These are phyloP conservation scores for Lepidium sativum DNA, from an alignment of 345 rosid genomes.

Conservation along the genomic window DNA sequence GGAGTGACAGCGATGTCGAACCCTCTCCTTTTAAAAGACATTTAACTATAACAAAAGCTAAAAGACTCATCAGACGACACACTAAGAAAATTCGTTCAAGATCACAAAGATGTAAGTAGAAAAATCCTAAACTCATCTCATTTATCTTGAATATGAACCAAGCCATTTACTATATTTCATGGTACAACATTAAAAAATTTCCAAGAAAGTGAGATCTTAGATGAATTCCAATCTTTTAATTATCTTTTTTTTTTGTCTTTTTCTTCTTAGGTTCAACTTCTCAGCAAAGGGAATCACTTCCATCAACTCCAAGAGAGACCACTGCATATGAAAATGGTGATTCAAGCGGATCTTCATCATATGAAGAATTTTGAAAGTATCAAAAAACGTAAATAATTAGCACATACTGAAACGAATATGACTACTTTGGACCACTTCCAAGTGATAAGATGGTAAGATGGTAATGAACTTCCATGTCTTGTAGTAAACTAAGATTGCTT, in stretches of 20 bases:
- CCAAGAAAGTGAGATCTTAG: no score
- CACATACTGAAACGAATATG: no score
- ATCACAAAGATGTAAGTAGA: slow-evolving; percentile 58
- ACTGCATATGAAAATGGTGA: slow-evolving; percentile 62
- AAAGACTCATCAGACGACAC: slow-evolving; percentile 70
- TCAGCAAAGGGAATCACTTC: slow-evolving; percentile 60
- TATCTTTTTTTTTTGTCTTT: neutral
- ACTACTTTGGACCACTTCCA: no score
- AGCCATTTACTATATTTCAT: neutral
- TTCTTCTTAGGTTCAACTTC: slow-evolving; percentile 61
- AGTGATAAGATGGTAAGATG: no score
- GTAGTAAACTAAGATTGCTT: no score
- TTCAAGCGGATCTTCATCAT: slow-evolving; percentile 72
- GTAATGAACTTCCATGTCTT: no score
- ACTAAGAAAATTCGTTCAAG: slow-evolving; percentile 80
- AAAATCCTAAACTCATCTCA: neutral
- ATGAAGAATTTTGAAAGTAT: slow-evolving; percentile 66
- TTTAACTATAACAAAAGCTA: slow-evolving; percentile 86
- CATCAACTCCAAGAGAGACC: slow-evolving; percentile 67
- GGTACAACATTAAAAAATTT: rapidly evolving
- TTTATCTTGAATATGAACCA: neutral
- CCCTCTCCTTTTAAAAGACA: slow-evolving; percentile 81
- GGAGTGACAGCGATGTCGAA: slow-evolving; percentile 91
- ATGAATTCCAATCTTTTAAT: no score
- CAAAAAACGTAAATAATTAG: neutral